Conservation (phyloP, 192 early-diverging fungal species). For the Linnemannia hyalina region DNA sequence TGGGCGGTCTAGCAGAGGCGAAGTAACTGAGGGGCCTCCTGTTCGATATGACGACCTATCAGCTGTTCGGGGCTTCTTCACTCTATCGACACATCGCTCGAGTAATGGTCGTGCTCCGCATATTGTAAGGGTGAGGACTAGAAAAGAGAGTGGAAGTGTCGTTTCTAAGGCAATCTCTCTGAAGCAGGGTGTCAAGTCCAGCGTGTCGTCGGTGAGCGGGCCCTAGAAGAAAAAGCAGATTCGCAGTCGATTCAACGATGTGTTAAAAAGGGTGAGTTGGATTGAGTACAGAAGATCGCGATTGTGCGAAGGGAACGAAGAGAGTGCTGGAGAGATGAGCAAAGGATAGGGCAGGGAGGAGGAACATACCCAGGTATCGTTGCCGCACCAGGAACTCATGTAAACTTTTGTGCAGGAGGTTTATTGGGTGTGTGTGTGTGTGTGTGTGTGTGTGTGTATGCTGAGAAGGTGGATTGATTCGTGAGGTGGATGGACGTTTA, state of each 20-base stretch:
- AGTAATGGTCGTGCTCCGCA: constrained; percentile 47
- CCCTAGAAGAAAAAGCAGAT: constrained; percentile 24
- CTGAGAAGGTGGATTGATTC: not conserved
- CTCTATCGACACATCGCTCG: constrained; percentile 2
- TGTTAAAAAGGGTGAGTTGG: not conserved
- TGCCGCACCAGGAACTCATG: constrained; percentile 56
- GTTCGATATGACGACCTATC: not conserved
- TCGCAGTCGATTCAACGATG: not conserved
- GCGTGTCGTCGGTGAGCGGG: constrained; percentile 41
- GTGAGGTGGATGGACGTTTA: not conserved
- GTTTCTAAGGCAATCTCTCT: constrained; percentile 49
- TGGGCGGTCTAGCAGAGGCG: constrained; percentile 20
- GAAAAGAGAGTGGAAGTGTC: constrained; percentile 35
- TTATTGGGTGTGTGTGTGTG: not conserved
- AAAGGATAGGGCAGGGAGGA: not conserved
- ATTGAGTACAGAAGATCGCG: not conserved
- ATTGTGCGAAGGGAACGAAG: not conserved
- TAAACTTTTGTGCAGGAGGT: not conserved
- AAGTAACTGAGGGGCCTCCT: constrained; percentile 13
- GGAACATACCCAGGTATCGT: constrained; percentile 47
- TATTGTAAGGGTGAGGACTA: constrained; percentile 44
- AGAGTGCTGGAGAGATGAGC: not conserved
- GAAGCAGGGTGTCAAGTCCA: constrained; percentile 56
- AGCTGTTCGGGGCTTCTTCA: not conserved
- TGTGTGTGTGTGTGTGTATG: too few species aligned